Conservation (phyloP, 768 basidiomycete genomes). For the Trichaptum fuscoviolaceum region DNA sequence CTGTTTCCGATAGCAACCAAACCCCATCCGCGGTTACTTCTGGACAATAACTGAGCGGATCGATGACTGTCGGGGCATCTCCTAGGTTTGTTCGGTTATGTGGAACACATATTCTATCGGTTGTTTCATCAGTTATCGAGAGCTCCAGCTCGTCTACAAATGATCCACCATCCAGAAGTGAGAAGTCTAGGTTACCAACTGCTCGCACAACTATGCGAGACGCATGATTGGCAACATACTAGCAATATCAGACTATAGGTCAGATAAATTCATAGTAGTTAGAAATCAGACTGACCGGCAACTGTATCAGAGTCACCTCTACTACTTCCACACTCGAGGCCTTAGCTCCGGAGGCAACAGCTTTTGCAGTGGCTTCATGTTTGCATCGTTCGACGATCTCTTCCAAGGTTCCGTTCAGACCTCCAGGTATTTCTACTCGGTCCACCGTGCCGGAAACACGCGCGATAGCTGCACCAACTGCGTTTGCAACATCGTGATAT, state of each 20-base stretch:
- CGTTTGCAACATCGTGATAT: conserved; percentile 53
- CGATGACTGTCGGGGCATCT: conserved; percentile 9
- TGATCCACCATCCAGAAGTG: not conserved
- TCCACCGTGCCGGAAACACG: conserved; percentile 42
- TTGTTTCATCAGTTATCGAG: not conserved
- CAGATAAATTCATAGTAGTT: not conserved
- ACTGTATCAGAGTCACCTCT: conserved; percentile 51
- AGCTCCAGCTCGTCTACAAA: not conserved
- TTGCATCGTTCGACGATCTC: conserved; percentile 24
- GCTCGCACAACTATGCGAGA: conserved; percentile 57
- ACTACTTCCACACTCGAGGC: conserved; percentile 41
- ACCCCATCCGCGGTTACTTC: conserved; percentile 30
- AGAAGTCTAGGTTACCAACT: conserved; percentile 43
- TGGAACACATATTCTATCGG: not conserved
- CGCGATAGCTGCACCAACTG: conserved; percentile 44
- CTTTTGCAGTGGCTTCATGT: conserved; percentile 36
- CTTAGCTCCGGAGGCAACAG: conserved; percentile 42
- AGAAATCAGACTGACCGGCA: conserved; percentile 30
- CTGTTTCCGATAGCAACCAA: conserved; percentile 42
- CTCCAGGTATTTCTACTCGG: conserved; percentile 26
- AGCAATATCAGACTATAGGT: not conserved
- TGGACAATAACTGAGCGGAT: conserved; percentile 33
- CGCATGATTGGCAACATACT: conserved; percentile 47
- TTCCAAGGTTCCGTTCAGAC: conserved; percentile 26
- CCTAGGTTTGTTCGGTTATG: not conserved